Percentiles rank a stretch among this genome's conserved stretches.
phyloP scores from a whole-genome alignment of 306 rosid genomes.

The Ammopiptanthus mongolicus region DNA sequence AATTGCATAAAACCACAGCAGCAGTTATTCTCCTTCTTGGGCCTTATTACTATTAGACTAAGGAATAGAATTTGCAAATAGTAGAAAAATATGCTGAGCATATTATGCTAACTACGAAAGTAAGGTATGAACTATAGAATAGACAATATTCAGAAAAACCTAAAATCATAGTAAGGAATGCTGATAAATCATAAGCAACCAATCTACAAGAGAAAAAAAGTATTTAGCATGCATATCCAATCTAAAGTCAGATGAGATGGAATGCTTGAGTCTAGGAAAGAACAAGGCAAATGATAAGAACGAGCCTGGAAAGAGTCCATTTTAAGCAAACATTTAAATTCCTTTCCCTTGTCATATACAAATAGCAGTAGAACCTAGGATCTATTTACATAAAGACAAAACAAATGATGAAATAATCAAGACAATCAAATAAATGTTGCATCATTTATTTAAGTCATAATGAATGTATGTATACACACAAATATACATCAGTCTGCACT shows the following conservation, averaged over 20 bases:
- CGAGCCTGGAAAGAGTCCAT: not conserved
- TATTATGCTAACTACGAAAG: not conserved
- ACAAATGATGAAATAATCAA: not conserved
- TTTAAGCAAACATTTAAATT: not conserved
- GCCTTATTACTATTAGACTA: not conserved
- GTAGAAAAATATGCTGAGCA: not conserved
- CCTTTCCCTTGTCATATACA: not conserved
- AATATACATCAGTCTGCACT: not conserved
- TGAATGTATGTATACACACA: not conserved
- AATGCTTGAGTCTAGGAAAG: not conserved
- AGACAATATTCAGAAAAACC: not conserved
- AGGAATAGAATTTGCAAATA: not conserved
- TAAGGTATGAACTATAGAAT: not conserved
- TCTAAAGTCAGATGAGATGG: not conserved
- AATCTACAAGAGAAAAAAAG: not conserved
- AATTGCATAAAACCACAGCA: not conserved
- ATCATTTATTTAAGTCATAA: not conserved
- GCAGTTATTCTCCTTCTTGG: not conserved
- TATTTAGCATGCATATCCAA: not conserved
- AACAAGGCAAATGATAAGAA: not conserved
- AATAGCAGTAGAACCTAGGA: not conserved
- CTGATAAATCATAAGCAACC: not conserved
- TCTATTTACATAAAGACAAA: conserved; percentile 9
- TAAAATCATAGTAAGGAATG: not conserved
- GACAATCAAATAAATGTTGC: not conserved